phyloP scores from a whole-genome alignment of 805 yeast species.

The Allodekkera sacchari region DNA sequence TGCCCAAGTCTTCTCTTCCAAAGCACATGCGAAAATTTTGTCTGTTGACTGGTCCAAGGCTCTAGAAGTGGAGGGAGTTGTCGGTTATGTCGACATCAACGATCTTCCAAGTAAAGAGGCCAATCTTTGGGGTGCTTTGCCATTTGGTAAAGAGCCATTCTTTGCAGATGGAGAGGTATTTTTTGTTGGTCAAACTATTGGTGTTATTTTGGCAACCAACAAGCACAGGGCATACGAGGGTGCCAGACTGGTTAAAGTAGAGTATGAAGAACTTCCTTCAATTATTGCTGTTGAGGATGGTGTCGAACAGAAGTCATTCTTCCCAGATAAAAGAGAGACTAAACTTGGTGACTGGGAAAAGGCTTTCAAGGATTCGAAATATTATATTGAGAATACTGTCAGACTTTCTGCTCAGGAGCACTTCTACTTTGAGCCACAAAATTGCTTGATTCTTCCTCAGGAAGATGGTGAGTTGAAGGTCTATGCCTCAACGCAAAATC shows the following conservation, averaged over 20 bases:
- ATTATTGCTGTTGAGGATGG: constrained; percentile 37
- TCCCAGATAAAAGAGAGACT: constrained; percentile 25
- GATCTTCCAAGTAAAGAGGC: constrained; percentile 30
- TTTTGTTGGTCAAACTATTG: constrained; percentile 37
- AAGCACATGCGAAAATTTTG: constrained; percentile 34
- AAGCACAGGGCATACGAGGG: constrained; percentile 34
- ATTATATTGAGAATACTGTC: constrained; percentile 29
- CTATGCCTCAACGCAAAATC: constrained; percentile 36
- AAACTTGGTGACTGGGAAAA: constrained; percentile 33
- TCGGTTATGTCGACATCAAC: constrained; percentile 31
- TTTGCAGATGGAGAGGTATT: constrained; percentile 34
- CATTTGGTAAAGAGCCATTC: constrained; percentile 34
- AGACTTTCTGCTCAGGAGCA: constrained; percentile 42
- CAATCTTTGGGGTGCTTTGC: constrained; percentile 34
- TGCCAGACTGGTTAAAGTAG: constrained; percentile 32
- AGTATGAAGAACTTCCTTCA: constrained; percentile 33
- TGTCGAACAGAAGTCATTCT: constrained; percentile 30
- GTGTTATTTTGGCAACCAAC: constrained; percentile 30
- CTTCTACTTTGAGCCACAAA: constrained; percentile 40
- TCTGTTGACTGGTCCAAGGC: constrained; percentile 32
- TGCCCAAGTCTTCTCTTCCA: constrained; percentile 34
- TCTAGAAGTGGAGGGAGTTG: constrained; percentile 30
- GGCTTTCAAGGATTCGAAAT: constrained; percentile 25
- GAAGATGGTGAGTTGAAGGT: constrained; percentile 39
- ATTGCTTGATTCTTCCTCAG: constrained; percentile 34